A percentile compares a stretch with the other conserved stretches of the same genome.
These are phyloP conservation scores for Penicillium desertorum DNA, from an alignment of 495 filamentous ascomycete genomes.

Conservation along the genomic window DNA sequence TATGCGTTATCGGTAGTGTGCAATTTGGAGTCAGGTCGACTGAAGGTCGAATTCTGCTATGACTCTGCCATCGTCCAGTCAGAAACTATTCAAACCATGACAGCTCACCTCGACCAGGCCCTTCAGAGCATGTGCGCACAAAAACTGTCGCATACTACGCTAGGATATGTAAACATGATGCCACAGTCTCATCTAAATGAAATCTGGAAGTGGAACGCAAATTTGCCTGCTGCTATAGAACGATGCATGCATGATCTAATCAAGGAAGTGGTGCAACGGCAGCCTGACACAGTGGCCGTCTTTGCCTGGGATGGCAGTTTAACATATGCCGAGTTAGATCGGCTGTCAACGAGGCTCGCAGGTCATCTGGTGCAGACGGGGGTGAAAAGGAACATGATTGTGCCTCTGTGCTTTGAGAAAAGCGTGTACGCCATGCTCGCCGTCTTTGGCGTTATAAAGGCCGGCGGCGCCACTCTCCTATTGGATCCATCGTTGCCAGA, in stretches of 20 bases:
- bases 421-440: slow-evolving; percentile 42
- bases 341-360: slow-evolving; percentile 25
- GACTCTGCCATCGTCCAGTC: not conserved
- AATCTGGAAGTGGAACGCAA: slow-evolving; percentile 9
- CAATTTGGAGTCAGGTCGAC: not conserved
- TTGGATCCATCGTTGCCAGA: not conserved
- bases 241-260: slow-evolving; percentile 29
- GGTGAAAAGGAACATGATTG: slow-evolving; percentile 31
- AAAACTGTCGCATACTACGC: not conserved
- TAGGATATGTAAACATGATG: not conserved
- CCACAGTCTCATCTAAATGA: slow-evolving; percentile 4
- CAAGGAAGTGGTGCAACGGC: slow-evolving; percentile 20
- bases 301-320: slow-evolving; percentile 3
- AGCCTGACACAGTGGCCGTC: not conserved
- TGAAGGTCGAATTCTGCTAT: not conserved
- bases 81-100: not conserved
- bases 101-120: not conserved
- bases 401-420: slow-evolving; percentile 51
- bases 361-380: slow-evolving; percentile 28
- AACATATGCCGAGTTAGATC: slow-evolving; percentile 49
- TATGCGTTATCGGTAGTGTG: not conserved
- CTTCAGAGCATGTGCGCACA: not conserved
- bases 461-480: slow-evolving; percentile 27
- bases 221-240: not conserved
- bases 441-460: slow-evolving; percentile 44